A percentile compares a stretch with the other conserved stretches of the same genome.
These are phyloP conservation scores for Volvariella volvacea DNA, from an alignment of 1,284 basidiomycete genomes.

Conservation along the genomic window DNA sequence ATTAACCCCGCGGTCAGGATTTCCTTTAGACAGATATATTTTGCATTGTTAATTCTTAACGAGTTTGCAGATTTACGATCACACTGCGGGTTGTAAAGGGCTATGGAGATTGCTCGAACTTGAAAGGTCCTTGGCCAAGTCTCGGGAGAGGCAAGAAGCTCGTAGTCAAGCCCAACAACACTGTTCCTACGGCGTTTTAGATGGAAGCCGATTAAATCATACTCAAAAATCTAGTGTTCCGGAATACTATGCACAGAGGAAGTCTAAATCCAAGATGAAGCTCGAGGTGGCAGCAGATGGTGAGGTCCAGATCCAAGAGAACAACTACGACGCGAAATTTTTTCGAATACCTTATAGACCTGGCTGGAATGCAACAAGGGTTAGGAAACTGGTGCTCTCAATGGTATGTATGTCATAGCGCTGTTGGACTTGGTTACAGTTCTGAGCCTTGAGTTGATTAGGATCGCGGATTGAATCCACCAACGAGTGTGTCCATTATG, in stretches of 20 bases:
- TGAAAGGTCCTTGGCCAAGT: background rate
- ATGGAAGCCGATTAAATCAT: slow-evolving; percentile 19
- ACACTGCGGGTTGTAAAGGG: slow-evolving; percentile 31
- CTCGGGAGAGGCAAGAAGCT: background rate
- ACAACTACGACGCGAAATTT: slow-evolving; percentile 49
- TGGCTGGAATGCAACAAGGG: slow-evolving; percentile 50
- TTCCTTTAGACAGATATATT: background rate
- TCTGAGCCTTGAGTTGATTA: slow-evolving; percentile 8
- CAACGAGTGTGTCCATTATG: background rate
- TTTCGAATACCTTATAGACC: slow-evolving; percentile 60
- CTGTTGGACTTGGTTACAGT: background rate
- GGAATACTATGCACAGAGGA: background rate
- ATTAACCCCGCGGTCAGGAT: slow-evolving; percentile 46
- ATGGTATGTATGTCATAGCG: slow-evolving; percentile 26
- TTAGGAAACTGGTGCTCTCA: slow-evolving; percentile 52
- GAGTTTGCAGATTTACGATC: slow-evolving; percentile 42
- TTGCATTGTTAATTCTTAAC: background rate
- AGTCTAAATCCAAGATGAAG: slow-evolving; percentile 29
- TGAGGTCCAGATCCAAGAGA: slow-evolving; percentile 41
- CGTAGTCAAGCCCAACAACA: background rate
- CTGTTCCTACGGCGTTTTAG: slow-evolving; percentile 14
- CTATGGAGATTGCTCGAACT: slow-evolving; percentile 24
- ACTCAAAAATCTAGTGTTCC: too few species aligned
- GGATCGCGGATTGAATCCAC: slow-evolving; percentile 51
- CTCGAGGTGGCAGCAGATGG: slow-evolving; percentile 45